Conservation (phyloP, 2,329 filamentous ascomycete genomes). For the Fusarium hostae region DNA sequence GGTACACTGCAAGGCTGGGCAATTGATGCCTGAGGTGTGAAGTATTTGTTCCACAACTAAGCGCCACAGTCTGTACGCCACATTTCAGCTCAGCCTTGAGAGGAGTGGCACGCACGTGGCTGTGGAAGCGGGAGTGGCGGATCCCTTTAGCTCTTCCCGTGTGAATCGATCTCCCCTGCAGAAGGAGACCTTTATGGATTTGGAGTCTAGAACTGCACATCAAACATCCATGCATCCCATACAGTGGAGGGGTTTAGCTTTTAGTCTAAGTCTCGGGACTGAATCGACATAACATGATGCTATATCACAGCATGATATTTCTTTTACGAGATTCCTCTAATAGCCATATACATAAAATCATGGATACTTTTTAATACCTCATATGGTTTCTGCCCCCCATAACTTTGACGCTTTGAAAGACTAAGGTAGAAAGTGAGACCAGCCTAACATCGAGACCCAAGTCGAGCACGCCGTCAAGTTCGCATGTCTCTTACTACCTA, state of each 20-base stretch:
- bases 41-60: neutral
- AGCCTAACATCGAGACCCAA: constrained; percentile 18
- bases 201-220: constrained; percentile 38
- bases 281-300: neutral
- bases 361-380: neutral
- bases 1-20: constrained; percentile 43
- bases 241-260: constrained; percentile 8
- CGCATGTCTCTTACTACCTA: constrained; percentile 25
- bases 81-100: constrained; percentile 4
- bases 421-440: neutral
- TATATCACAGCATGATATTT: neutral
- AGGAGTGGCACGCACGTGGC: constrained; percentile 29
- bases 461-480: constrained; percentile 25
- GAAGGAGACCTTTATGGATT: constrained; percentile 18
- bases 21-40: constrained; percentile 47
- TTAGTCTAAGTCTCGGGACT: neutral
- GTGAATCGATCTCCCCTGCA: constrained; percentile 36
- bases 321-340: neutral
- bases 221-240: neutral
- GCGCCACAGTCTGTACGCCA: constrained; percentile 4
- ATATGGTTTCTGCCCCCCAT: neutral
- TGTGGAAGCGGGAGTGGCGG: constrained; percentile 42
- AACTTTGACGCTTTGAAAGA: neutral
- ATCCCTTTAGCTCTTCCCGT: constrained; percentile 1
- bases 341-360: neutral